Evolutionary conservation across 2,329 filamentous ascomycete species (phyloP).

Genomic region (Xylariales sp.): DNA sequence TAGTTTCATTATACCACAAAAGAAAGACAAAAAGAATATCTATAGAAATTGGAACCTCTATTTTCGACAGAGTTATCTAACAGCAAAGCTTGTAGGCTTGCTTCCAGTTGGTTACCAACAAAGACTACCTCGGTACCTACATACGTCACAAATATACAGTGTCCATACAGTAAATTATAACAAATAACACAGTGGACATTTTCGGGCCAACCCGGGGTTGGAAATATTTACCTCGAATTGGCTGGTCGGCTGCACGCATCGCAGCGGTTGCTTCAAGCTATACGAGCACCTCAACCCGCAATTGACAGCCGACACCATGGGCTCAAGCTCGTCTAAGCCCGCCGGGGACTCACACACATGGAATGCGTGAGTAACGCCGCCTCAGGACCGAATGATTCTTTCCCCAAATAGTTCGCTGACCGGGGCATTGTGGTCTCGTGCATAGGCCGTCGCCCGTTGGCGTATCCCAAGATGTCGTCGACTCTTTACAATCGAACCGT

Average conservation of each 20-base stretch:
- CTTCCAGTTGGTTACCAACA: not conserved
- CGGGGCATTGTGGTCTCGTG: not conserved
- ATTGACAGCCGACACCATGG: slow-evolving; percentile 61
- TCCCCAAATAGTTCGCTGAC: slow-evolving; percentile 17
- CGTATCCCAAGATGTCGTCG: slow-evolving; percentile 83
- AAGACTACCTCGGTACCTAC: not conserved
- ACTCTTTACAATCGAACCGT: slow-evolving; percentile 83
- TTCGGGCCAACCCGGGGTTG: slow-evolving; percentile 38
- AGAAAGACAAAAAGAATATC: too few species aligned
- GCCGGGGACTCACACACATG: slow-evolving; percentile 60
- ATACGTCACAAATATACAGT: slow-evolving; percentile 20
- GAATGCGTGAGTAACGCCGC: slow-evolving; percentile 62
- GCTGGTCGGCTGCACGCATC: slow-evolving; percentile 31
- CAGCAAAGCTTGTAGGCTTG: not conserved
- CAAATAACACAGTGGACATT: slow-evolving; percentile 32
- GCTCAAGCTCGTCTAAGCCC: slow-evolving; percentile 67
- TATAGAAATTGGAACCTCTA: too few species aligned
- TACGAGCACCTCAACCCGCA: slow-evolving; percentile 39
- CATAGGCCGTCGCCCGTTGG: slow-evolving; percentile 59
- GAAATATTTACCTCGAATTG: slow-evolving; percentile 45
- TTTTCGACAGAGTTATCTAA: not conserved
- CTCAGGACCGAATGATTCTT: not conserved
- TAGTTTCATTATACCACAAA: too few species aligned
- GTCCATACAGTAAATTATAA: not conserved
- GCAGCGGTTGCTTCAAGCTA: slow-evolving; percentile 29